A percentile compares a stretch with the other conserved stretches of the same genome.
Conservation (phyloP, 1,284 basidiomycete genomes). For the Puccinia hordei region DNA sequence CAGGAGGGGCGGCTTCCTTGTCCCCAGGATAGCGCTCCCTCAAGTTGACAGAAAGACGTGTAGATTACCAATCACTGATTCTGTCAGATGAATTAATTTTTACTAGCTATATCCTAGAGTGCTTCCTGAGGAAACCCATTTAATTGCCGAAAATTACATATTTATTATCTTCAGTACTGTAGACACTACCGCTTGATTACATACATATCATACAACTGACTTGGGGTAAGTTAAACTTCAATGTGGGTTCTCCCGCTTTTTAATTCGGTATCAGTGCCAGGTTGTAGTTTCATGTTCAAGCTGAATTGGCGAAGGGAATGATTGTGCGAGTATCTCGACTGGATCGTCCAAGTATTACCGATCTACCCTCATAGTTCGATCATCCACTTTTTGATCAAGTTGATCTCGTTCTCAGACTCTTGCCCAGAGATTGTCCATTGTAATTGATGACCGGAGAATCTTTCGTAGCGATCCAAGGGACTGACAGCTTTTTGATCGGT, state of each 20-base stretch:
- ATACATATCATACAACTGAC: not conserved
- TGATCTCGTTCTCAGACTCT: constrained; percentile 19
- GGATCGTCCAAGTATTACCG: not conserved
- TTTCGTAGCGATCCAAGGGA: constrained; percentile 38
- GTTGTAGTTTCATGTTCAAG: not conserved
- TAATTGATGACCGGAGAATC: constrained; percentile 20
- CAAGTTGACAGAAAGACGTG: too few species aligned
- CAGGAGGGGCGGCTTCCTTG: too few species aligned
- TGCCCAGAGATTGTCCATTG: constrained; percentile 40
- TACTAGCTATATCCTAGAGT: too few species aligned
- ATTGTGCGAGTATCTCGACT: not conserved
- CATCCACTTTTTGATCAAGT: constrained; percentile 30
- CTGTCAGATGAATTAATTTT: too few species aligned
- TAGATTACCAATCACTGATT: too few species aligned
- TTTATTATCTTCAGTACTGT: too few species aligned
- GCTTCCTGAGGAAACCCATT: too few species aligned
- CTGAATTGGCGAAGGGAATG: not conserved
- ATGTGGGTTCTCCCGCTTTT: too few species aligned
- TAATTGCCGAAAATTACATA: too few species aligned
- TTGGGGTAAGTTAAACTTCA: not conserved
- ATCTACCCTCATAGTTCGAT: constrained; percentile 12
- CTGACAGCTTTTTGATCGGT: constrained; percentile 5
- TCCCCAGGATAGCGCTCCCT: too few species aligned
- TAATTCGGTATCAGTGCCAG: not conserved
- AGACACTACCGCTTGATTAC: too few species aligned